phyloP scores from a whole-genome alignment of 805 yeast genomes.

The Candida silvatica region DNA sequence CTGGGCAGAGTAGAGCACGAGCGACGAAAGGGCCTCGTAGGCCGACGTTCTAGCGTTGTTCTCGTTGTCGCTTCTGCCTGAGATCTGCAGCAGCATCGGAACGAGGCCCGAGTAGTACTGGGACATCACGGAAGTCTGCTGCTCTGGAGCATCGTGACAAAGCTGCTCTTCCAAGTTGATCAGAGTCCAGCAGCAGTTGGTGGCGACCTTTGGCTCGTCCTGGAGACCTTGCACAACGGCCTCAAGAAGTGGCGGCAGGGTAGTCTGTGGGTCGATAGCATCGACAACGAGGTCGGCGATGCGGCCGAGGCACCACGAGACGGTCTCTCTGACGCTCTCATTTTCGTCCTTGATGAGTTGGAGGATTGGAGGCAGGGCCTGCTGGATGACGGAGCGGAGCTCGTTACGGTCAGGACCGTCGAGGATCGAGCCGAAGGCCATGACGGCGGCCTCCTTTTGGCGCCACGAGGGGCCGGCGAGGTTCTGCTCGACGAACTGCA shows the following conservation, averaged over 20 bases:
- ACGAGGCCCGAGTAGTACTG: conserved; percentile 63
- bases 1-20: conserved; percentile 67
- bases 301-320: conserved; percentile 97
- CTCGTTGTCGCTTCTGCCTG: conserved; percentile 74
- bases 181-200: conserved; percentile 97
- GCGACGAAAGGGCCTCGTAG: conserved; percentile 81
- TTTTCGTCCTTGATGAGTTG: conserved; percentile 63
- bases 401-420: conserved; percentile 86
- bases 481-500: conserved; percentile 74
- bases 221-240: conserved; percentile 75
- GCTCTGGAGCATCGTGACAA: conserved; percentile 40
- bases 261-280: conserved; percentile 57
- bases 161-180: conserved; percentile 88
- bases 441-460: conserved; percentile 91
- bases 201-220: conserved; percentile 87
- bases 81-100: conserved; percentile 60
- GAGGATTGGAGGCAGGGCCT: conserved; percentile 78
- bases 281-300: conserved; percentile 81
- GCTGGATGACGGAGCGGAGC: conserved; percentile 58
- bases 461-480: conserved; percentile 65
- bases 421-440: conserved; percentile 96
- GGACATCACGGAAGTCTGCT: conserved; percentile 56
- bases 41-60: conserved; percentile 90
- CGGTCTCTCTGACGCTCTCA: conserved; percentile 90
- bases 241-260: conserved; percentile 62